Conservation (phyloP, 2,329 filamentous ascomycete species). For the Ceratocystiopsis brevicomis region DNA sequence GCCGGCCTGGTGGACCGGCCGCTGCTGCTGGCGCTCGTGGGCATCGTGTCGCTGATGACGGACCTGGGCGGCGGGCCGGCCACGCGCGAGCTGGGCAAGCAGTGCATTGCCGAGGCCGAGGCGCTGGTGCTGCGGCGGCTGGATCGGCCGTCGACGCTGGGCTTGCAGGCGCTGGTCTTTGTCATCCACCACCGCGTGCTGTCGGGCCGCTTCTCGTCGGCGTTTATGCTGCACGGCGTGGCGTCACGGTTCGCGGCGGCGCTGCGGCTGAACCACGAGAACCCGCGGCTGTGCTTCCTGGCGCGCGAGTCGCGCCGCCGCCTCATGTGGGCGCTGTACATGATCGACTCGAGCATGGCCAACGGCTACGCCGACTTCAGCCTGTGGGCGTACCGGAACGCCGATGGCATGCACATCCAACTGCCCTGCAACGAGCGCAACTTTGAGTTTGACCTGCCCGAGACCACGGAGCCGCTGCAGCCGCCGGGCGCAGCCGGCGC, state of each 20-base stretch:
- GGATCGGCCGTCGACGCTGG: constrained; percentile 35
- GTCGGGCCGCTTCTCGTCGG: constrained; percentile 24
- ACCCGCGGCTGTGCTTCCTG: constrained; percentile 23
- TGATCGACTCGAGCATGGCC: constrained; percentile 28
- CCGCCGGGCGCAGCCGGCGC: too few species aligned
- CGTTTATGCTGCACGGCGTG: constrained; percentile 27
- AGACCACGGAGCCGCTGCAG: constrained; percentile 31
- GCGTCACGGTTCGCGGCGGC: constrained; percentile 29
- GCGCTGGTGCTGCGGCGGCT: constrained; percentile 31
- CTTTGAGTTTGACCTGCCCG: constrained; percentile 38
- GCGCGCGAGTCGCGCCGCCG: constrained; percentile 25
- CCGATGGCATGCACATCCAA: constrained; percentile 22
- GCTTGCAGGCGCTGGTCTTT: constrained; percentile 28
- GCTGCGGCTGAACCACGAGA: constrained; percentile 29
- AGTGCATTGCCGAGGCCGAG: constrained; percentile 36
- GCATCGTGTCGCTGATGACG: constrained; percentile 36
- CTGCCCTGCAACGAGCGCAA: constrained; percentile 31
- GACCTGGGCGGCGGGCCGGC: constrained; percentile 27
- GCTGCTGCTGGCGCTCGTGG: constrained; percentile 33
- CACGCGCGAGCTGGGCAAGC: constrained; percentile 31
- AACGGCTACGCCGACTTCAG: constrained; percentile 27
- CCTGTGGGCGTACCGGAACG: constrained; percentile 19
- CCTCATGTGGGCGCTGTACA: constrained; percentile 30
- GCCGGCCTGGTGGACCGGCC: constrained; percentile 35
- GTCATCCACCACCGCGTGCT: constrained; percentile 29